Evolutionary conservation across 305 asterid species (phyloP).

Genomic region (Plantago lanceolata): DNA sequence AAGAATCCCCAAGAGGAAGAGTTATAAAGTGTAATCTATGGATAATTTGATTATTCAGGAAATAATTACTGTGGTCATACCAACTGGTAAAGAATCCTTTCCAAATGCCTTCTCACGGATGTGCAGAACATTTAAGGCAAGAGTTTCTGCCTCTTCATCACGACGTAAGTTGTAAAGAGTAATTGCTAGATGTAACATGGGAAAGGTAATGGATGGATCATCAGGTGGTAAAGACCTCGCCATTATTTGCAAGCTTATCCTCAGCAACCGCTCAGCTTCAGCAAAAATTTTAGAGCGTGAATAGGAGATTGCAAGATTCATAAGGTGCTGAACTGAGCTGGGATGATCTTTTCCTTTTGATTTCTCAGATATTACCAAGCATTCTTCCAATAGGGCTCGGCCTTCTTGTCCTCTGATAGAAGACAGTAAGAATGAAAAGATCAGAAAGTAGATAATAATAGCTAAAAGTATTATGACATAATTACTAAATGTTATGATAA

Average conservation of each 20-base stretch:
- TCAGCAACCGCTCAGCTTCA: conserved; percentile 78
- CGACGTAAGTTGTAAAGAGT: conserved; percentile 61
- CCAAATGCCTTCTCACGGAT: conserved; percentile 81
- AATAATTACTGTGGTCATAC: conserved; percentile 40
- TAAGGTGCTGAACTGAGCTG: conserved; percentile 62
- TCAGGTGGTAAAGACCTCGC: conserved; percentile 52
- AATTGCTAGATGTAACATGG: conserved; percentile 78
- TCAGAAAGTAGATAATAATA: neutral
- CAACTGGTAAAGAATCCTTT: conserved; percentile 76
- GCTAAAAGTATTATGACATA: neutral
- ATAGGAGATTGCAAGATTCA: conserved; percentile 86
- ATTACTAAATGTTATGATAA: conserved; percentile 7
- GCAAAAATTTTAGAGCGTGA: conserved; percentile 67
- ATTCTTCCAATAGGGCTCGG: conserved; percentile 60
- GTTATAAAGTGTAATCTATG: neutral
- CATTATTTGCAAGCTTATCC: conserved; percentile 67
- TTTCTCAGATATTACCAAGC: conserved; percentile 56
- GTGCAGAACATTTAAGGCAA: conserved; percentile 56
- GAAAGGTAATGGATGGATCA: conserved; percentile 75
- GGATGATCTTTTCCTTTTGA: conserved; percentile 71
- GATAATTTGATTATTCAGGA: conserved; percentile 5
- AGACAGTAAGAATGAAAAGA: conserved; percentile 14
- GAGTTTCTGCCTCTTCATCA: conserved; percentile 74
- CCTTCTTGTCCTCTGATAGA: conserved; percentile 68
- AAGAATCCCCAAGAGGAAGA: neutral